phyloP scores from a whole-genome alignment of 257 asterid species.

The Catharanthus roseus region DNA sequence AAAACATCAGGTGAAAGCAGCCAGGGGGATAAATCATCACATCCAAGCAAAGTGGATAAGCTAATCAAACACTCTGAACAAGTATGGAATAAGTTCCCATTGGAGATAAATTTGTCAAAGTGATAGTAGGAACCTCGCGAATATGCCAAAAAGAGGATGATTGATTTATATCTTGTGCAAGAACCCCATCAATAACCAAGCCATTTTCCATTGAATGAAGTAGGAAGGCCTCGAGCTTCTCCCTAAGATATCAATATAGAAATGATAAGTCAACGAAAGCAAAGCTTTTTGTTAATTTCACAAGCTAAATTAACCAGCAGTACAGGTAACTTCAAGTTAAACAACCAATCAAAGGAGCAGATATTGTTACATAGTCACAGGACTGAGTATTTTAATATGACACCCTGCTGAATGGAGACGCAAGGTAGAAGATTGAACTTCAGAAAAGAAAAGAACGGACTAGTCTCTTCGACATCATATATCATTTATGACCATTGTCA shows the following conservation, averaged over 20 bases:
- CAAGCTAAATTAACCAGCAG: neutral
- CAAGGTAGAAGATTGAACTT: neutral
- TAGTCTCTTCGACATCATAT: neutral
- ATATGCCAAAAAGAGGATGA: constrained; percentile 92
- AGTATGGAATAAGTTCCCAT: neutral
- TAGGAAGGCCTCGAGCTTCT: constrained; percentile 92
- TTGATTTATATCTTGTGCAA: constrained; percentile 96
- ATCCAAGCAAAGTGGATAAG: neutral
- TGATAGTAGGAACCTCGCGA: constrained; percentile 63
- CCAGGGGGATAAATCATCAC: neutral
- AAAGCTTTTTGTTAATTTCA: neutral
- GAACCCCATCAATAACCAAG: constrained; percentile 79
- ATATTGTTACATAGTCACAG: neutral
- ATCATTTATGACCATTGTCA: neutral
- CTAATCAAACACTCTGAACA: neutral
- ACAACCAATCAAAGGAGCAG: neutral
- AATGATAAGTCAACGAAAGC: constrained; percentile 9
- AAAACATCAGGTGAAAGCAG: neutral
- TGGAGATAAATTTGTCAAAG: constrained; percentile 11
- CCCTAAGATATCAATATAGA: constrained; percentile 40
- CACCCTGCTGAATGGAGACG: constrained; percentile 2
- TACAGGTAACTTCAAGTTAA: neutral
- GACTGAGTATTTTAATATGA: neutral
- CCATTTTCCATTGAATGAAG: constrained; percentile 74
- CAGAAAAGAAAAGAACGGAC: neutral